Base-by-base conservation (phyloP, 139 green algal species). In the Haematococcus lacustris region DNA sequence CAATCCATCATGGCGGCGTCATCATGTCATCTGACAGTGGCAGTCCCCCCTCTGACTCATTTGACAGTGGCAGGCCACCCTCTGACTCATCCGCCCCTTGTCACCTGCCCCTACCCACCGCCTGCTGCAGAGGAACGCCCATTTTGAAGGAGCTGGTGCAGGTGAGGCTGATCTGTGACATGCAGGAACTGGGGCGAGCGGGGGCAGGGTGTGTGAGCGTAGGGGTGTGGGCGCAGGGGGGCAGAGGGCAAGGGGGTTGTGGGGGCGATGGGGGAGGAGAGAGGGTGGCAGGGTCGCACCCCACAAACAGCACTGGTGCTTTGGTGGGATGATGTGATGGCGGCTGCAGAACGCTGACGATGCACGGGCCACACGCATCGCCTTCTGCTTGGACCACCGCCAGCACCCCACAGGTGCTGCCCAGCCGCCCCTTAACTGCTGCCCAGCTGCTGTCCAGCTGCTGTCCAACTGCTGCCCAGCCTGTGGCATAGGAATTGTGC, bases 131-230 rank as follows among this genome's bases (percentile, higher is more conserved):
- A 77, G 89, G 89, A 1, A 92, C 87, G 1, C 83, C 80, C n/a
- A 91, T 94, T 51, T 64, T 93, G 0, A 94, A 94, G 76, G 89
- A 94, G 79, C 68, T 93, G 4, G 74, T 92, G 17, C 87, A 91
- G 75, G 80, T 86, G 32, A 40, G 66, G 38, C n/a, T n/a, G n/a
- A n/a, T n/a, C n/a, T n/a, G n/a, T n/a, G n/a, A n/a, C n/a, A n/a
- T n/a, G n/a, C n/a, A n/a, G 47, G 47, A 57, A n/a, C 13, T 57
- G 47, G 13, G 21, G 47, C 13, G 47, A n/a, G 13, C 21, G 47
- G 13, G 21, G 21, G 13, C 21, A 57, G 13, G 47, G 47, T 13
- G 17, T 57, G 47, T 21, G 47, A 21, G 47, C 47, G 13, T 21
- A 57, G 47, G 47, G 47, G 17, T 57, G 13, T 21, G 21, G 47